Evolutionary conservation across 129 eudicot genomes (phyloP).

Genomic region (Cynara cardunculus): DNA sequence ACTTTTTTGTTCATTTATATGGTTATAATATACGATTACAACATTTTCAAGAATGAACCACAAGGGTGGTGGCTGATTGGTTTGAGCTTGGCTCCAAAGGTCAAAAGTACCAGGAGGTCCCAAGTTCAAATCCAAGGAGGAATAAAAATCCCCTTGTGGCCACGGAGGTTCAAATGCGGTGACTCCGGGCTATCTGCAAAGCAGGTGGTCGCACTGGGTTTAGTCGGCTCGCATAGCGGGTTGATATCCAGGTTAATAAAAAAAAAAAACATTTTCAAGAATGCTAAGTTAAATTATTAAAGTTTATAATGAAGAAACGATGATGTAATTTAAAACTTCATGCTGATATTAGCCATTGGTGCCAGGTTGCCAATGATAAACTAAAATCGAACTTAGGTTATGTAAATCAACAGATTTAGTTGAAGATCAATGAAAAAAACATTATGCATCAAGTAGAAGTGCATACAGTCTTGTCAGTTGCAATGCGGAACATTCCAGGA

Average conservation of each 20-base stretch:
- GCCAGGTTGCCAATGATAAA: neutral
- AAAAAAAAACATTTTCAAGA: too few species aligned
- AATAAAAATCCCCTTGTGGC: too few species aligned
- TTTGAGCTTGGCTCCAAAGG: too few species aligned
- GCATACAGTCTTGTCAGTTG: constrained; percentile 87
- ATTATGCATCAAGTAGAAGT: constrained; percentile 11
- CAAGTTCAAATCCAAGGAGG: too few species aligned
- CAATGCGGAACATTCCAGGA: constrained; percentile 86
- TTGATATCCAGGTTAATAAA: too few species aligned
- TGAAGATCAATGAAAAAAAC: neutral
- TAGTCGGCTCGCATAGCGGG: too few species aligned
- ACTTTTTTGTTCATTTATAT: neutral
- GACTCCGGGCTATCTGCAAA: too few species aligned
- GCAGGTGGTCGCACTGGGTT: too few species aligned
- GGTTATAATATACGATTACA: neutral
- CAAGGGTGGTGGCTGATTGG: too few species aligned
- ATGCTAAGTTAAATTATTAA: neutral
- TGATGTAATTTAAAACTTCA: neutral
- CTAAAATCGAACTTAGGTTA: neutral
- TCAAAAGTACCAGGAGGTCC: too few species aligned
- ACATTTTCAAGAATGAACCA: neutral
- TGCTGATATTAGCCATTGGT: neutral
- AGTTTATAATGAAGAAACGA: constrained; percentile 8
- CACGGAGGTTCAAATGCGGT: too few species aligned
- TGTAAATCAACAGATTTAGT: neutral